A percentile compares a stretch with the other conserved stretches of the same genome.
These are phyloP conservation scores for Neonectria magnoliae DNA, from an alignment of 2,329 filamentous ascomycete genomes.

Conservation along the genomic window DNA sequence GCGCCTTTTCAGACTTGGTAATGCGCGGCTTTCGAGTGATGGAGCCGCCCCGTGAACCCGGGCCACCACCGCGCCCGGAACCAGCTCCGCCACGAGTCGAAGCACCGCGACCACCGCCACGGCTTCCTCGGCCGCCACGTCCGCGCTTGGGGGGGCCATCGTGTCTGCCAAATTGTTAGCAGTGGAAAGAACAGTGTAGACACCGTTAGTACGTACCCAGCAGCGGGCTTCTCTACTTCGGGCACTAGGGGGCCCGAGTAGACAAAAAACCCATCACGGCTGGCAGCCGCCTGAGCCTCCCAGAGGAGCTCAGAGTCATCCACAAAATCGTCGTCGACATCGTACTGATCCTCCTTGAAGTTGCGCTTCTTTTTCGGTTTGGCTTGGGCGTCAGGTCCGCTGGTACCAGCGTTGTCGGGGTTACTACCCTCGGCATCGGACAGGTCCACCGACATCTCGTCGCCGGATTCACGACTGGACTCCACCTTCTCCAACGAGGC, in stretches of 20 bases:
- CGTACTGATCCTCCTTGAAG: conserved; percentile 84
- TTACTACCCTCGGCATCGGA: conserved; percentile 84
- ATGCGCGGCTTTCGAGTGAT: conserved; percentile 84
- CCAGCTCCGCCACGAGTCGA: conserved; percentile 65
- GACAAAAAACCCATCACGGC: conserved; percentile 97
- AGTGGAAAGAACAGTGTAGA: conserved; percentile 17
- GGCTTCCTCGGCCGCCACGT: conserved; percentile 61
- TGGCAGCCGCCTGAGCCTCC: conserved; percentile 94
- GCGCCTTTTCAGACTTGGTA: conserved; percentile 85
- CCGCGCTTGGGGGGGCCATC: conserved; percentile 79
- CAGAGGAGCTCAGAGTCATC: conserved; percentile 95
- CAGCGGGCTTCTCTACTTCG: conserved; percentile 79
- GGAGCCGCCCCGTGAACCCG: conserved; percentile 79
- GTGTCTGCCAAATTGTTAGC: conserved; percentile 62
- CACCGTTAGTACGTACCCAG: conserved; percentile 55
- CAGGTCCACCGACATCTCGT: conserved; percentile 85
- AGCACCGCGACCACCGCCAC: conserved; percentile 68
- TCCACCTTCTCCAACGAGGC: conserved; percentile 83
- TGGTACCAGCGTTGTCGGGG: conserved; percentile 78
- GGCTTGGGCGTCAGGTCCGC: conserved; percentile 68
- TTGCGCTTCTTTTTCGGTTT: conserved; percentile 83
- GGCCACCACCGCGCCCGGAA: conserved; percentile 60
- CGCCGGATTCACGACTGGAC: conserved; percentile 73
- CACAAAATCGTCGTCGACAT: conserved; percentile 84
- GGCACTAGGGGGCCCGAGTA: conserved; percentile 92